These are phyloP conservation scores for Russula olivacea DNA, from an alignment of 768 basidiomycete genomes.

Conservation along the genomic window DNA sequence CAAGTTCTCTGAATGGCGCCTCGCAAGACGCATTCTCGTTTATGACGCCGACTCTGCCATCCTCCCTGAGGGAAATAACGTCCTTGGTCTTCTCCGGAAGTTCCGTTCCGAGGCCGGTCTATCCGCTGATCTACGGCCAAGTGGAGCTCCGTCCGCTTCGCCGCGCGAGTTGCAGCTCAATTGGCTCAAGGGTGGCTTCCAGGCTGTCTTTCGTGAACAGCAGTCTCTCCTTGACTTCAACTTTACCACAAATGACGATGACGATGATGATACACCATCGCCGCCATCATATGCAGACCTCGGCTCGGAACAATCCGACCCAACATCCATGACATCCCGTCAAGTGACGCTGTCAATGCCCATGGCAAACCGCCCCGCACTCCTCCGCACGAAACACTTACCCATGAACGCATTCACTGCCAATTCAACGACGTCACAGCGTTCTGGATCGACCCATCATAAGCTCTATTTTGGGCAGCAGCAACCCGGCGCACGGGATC, in stretches of 20 bases:
- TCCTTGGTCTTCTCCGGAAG: constrained; percentile 69
- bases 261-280: constrained; percentile 25
- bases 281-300: constrained; percentile 19
- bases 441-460: constrained; percentile 21
- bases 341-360: constrained; percentile 12
- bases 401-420: constrained; percentile 60
- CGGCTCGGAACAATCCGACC: neutral
- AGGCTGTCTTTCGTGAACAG: constrained; percentile 53
- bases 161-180: constrained; percentile 44
- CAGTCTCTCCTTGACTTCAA: constrained; percentile 47
- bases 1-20: constrained; percentile 55
- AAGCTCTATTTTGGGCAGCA: constrained; percentile 19
- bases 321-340: constrained; percentile 2
- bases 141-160: neutral
- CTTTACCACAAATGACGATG: constrained; percentile 45
- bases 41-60: constrained; percentile 74
- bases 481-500: constrained; percentile 2
- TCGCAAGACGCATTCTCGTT: constrained; percentile 62
- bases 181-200: constrained; percentile 83
- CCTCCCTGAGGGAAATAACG: constrained; percentile 60
- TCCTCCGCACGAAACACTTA: constrained; percentile 54
- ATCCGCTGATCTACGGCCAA: constrained; percentile 15
- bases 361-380: constrained; percentile 19
- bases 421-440: constrained; percentile 37
- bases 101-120: constrained; percentile 54